Evolutionary conservation across 2,329 filamentous ascomycete genomes (phyloP).

Genomic region (Elsinoe batatas): DNA sequence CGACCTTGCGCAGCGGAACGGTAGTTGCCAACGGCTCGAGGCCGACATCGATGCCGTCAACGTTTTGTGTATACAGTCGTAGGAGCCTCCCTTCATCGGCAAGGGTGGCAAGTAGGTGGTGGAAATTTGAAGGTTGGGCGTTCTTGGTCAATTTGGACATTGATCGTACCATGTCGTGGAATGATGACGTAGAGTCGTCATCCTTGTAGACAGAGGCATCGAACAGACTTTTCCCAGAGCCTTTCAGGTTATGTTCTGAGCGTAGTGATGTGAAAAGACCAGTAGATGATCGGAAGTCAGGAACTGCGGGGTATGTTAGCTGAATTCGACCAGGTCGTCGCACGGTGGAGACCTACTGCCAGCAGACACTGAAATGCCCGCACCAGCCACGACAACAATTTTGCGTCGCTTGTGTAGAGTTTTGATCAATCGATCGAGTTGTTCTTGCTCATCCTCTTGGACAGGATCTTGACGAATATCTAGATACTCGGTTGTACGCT

Average conservation of each 20-base stretch:
- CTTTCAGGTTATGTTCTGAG: conserved; percentile 80
- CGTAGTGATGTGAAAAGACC: conserved; percentile 82
- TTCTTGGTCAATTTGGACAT: conserved; percentile 68
- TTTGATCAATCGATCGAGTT: conserved; percentile 61
- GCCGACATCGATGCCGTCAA: conserved; percentile 85
- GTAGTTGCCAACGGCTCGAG: conserved; percentile 69
- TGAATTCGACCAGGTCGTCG: conserved; percentile 18
- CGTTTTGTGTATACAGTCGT: conserved; percentile 91
- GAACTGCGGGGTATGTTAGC: conserved; percentile 46
- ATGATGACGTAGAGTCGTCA: conserved; percentile 75
- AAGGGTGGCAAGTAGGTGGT: conserved; percentile 84
- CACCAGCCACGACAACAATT: conserved; percentile 92
- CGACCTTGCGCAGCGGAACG: conserved; percentile 60
- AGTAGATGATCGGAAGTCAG: conserved; percentile 86
- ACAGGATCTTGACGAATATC: conserved; percentile 53
- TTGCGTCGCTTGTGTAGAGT: conserved; percentile 82
- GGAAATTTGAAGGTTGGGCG: conserved; percentile 77
- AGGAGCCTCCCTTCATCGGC: conserved; percentile 78
- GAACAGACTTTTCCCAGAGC: conserved; percentile 90
- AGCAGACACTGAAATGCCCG: conserved; percentile 92
- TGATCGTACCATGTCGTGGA: conserved; percentile 92
- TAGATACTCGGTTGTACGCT: conserved; percentile 72
- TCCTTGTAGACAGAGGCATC: conserved; percentile 97
- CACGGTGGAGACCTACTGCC: conserved; percentile 54
- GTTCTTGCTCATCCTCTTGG: conserved; percentile 46